Evolutionary conservation across 495 filamentous ascomycete genomes (phyloP).

Genomic region (Penicillium salamii): DNA sequence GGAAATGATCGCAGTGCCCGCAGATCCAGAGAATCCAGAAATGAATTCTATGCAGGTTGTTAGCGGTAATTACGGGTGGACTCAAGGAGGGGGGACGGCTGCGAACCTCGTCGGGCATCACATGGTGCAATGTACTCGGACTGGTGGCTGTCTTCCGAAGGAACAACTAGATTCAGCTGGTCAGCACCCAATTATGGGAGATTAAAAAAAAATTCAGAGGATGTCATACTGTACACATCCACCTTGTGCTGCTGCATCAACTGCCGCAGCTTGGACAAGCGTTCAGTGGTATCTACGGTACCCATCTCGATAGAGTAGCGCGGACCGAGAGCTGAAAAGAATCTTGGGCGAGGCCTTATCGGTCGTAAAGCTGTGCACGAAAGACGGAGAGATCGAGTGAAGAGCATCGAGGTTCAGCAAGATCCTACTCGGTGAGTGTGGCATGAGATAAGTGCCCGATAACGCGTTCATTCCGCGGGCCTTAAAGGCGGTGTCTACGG

Average conservation of each 20-base stretch:
- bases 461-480: conserved; percentile 15
- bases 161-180: conserved; percentile 65
- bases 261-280: conserved; percentile 72
- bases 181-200: conserved; percentile 12
- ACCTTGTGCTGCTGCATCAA: conserved; percentile 87
- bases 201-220: too few relatives aligned
- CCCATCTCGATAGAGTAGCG: conserved; percentile 65
- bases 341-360: conserved; percentile 29
- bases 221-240: conserved; percentile 84
- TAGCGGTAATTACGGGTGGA: conserved; percentile 7
- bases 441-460: conserved; percentile 6
- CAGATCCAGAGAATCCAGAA: conserved; percentile 92
- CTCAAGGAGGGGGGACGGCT: conserved; percentile 2
- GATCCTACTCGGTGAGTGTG: neutral
- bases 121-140: conserved; percentile 97
- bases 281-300: conserved; percentile 75
- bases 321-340: conserved; percentile 37
- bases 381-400: conserved; percentile 37
- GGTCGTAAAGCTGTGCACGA: conserved; percentile 35
- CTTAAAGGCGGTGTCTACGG: conserved; percentile 8
- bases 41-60: conserved; percentile 62
- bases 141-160: conserved; percentile 95
- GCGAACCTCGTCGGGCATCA: conserved; percentile 80
- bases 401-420: conserved; percentile 35
- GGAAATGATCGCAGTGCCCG: conserved; percentile 88